Percentiles rank a stretch among this genome's conserved stretches.
phyloP scores from a whole-genome alignment of 306 rosid genomes.

The Lupinus albus region DNA sequence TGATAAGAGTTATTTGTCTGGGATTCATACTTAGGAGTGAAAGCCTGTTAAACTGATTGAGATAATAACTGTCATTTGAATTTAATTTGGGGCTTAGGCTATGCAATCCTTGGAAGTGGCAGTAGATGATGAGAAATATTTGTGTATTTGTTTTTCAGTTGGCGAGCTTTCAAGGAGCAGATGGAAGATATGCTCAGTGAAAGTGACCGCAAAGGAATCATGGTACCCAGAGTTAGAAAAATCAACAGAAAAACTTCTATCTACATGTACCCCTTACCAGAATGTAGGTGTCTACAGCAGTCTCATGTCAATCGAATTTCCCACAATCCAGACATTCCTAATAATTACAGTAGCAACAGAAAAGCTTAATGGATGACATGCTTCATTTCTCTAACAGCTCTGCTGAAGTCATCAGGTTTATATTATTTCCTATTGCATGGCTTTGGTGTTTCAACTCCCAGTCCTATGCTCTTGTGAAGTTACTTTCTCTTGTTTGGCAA shows the following conservation, averaged over 20 bases:
- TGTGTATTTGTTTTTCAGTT: constrained; percentile 60
- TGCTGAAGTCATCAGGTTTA: constrained; percentile 16
- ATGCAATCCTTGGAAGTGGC: constrained; percentile 31
- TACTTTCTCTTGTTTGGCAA: constrained; percentile 33
- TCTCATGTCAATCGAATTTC: constrained; percentile 45
- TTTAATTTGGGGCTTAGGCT: constrained; percentile 22
- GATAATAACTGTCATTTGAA: constrained; percentile 17
- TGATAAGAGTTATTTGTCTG: constrained; percentile 17
- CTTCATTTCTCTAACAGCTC: constrained; percentile 31
- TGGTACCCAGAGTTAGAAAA: constrained; percentile 87
- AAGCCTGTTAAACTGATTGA: constrained; percentile 20
- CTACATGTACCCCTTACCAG: constrained; percentile 89
- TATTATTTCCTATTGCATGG: constrained; percentile 17
- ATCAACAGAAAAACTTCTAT: constrained; percentile 89
- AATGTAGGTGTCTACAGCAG: constrained; percentile 84
- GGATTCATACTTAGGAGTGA: constrained; percentile 20
- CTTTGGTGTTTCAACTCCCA: constrained; percentile 36
- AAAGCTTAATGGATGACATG: constrained; percentile 36
- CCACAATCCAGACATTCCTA: constrained; percentile 38
- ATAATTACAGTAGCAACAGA: constrained; percentile 34
- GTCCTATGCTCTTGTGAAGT: constrained; percentile 36
- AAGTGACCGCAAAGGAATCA: constrained; percentile 88
- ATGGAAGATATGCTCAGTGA: constrained; percentile 87
- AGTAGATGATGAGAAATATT: constrained; percentile 31
- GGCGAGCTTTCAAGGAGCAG: constrained; percentile 76